phyloP scores from a whole-genome alignment of 306 rosid species.

The Fagus sylvatica region DNA sequence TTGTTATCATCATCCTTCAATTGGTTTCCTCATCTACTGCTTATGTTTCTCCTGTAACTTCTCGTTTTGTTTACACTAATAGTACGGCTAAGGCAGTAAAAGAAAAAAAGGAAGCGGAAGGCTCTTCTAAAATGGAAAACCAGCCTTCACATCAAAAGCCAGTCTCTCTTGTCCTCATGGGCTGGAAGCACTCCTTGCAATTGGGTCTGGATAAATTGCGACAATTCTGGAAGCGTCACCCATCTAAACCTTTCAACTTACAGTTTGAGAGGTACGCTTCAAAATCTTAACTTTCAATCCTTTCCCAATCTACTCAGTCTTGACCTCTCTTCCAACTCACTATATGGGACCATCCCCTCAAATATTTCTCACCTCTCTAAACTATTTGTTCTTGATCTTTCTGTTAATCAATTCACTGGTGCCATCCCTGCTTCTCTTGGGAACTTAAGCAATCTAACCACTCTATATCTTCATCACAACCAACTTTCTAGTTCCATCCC shows the following conservation, averaged over 20 bases:
- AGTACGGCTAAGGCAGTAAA: too few relatives aligned
- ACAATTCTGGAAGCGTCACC: constrained; percentile 9
- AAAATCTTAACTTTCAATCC: constrained; percentile 14
- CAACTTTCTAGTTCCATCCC: too few relatives aligned
- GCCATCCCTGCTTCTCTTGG: not conserved
- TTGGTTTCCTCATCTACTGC: too few relatives aligned
- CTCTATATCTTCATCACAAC: too few relatives aligned
- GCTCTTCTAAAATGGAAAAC: constrained; percentile 33
- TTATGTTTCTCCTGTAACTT: too few relatives aligned
- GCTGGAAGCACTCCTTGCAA: constrained; percentile 12
- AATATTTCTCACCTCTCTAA: not conserved
- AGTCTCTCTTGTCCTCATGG: constrained; percentile 22
- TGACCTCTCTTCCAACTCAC: not conserved
- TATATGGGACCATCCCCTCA: not conserved
- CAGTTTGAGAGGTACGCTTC: constrained; percentile 30
- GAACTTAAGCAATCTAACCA: too few relatives aligned
- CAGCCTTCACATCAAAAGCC: constrained; percentile 11
- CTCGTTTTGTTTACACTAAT: accelerated
- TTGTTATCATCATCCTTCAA: accelerated
- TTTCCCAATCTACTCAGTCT: constrained; percentile 18
- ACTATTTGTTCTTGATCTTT: not conserved
- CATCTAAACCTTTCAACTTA: constrained; percentile 17
- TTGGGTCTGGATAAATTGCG: constrained; percentile 28
- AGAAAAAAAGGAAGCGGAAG: not conserved
- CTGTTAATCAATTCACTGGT: not conserved